Conservation (phyloP, 208 protist species). For the Trypanosoma vivax region DNA sequence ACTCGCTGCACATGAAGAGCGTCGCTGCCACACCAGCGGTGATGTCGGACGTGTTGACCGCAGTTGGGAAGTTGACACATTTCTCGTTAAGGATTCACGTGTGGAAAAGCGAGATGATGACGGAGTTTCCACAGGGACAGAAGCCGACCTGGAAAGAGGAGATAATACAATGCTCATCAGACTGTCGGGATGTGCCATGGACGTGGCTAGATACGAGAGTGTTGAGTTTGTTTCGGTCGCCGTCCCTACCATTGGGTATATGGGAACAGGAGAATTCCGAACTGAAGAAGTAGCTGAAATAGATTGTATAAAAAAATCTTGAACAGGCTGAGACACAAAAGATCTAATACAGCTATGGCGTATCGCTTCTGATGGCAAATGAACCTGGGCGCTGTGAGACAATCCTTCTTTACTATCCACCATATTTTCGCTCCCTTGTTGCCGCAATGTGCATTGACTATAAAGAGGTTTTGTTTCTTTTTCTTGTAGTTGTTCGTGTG, state of each 20-base stretch:
- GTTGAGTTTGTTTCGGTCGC: not conserved
- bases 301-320: no score
- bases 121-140: slow-evolving; percentile 11
- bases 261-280: not conserved
- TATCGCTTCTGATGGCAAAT: no score
- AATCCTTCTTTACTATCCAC: no score
- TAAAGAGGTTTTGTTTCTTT: no score
- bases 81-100: slow-evolving; percentile 11
- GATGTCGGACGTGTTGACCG: not conserved
- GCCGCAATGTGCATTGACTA: no score
- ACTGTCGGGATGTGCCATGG: slow-evolving; percentile 5
- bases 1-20: not conserved
- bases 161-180: slow-evolving; percentile 28
- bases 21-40: not conserved
- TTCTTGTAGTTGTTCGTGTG: no score
- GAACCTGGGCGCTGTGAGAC: no score
- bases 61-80: not conserved
- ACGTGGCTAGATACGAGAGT: not conserved
- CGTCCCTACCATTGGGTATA: not conserved
- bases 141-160: slow-evolving; percentile 35
- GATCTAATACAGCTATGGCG: no score
- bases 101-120: slow-evolving; percentile 7
- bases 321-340: no score
- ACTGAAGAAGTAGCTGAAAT: slow-evolving; percentile 4
- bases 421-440: no score